These are phyloP conservation scores for Teratosphaeria destructans DNA, from an alignment of 2,329 filamentous ascomycete species.

Conservation along the genomic window DNA sequence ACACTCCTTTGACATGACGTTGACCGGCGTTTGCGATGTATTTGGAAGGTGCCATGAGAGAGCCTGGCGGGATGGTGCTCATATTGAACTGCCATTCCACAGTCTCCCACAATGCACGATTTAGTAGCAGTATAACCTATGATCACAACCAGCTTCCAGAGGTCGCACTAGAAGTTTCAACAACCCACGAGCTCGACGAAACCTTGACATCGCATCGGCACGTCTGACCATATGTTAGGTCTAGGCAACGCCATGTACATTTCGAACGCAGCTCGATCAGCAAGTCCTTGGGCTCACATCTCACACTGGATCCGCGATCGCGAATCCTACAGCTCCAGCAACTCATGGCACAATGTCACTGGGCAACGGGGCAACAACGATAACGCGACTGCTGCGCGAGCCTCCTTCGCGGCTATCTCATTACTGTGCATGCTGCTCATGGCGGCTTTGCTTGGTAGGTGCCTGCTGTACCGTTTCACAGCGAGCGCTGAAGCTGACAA, in stretches of 20 bases:
- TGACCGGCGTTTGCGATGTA: background rate
- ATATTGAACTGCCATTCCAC: background rate
- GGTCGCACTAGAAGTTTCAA: background rate
- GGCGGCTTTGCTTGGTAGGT: constrained; percentile 17
- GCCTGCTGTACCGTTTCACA: background rate
- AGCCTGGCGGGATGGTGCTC: background rate
- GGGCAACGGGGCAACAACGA: background rate
- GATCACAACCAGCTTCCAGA: background rate
- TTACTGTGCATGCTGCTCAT: constrained; percentile 22
- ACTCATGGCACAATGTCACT: background rate
- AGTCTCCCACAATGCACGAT: background rate
- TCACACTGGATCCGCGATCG: background rate
- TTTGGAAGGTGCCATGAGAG: background rate
- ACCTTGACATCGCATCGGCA: background rate
- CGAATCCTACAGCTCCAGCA: background rate
- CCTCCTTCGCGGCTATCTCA: constrained; percentile 4
- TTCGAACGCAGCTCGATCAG: background rate
- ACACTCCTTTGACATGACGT: background rate
- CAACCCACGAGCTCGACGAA: background rate
- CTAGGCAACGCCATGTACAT: background rate
- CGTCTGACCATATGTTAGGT: background rate
- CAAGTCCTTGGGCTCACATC: background rate
- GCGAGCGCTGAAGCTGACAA: background rate
- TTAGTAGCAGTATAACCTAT: background rate
- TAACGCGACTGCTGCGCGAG: constrained; percentile 1